phyloP scores from a whole-genome alignment of 345 rosid species.

The Citrus hindsii region DNA sequence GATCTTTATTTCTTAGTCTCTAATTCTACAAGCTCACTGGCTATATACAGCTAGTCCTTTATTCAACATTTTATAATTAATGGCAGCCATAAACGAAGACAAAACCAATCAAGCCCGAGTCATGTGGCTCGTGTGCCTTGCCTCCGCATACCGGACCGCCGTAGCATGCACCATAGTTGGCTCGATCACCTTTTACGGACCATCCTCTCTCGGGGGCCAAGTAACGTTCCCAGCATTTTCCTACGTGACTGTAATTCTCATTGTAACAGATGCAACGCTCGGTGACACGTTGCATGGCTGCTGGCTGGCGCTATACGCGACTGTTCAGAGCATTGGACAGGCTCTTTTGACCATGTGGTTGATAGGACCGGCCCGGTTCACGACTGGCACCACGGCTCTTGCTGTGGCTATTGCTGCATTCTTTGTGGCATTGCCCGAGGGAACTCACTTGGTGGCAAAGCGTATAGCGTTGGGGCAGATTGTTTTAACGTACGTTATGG shows the following conservation, averaged over 20 bases:
- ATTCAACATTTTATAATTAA: too few species aligned
- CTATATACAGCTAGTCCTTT: too few species aligned
- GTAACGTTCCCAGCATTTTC: constrained; percentile 74
- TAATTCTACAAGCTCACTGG: too few species aligned
- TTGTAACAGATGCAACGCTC: constrained; percentile 66
- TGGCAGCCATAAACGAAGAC: not conserved
- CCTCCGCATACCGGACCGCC: constrained; percentile 66
- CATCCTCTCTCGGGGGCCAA: constrained; percentile 33
- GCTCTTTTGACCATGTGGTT: constrained; percentile 60
- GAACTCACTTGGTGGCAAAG: constrained; percentile 60
- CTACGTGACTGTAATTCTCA: constrained; percentile 59
- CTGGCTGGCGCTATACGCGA: constrained; percentile 78
- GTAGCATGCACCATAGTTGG: constrained; percentile 79
- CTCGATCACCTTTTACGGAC: constrained; percentile 59
- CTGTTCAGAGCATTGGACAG: constrained; percentile 61
- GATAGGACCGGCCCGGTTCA: constrained; percentile 62
- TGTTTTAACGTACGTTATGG: constrained; percentile 57
- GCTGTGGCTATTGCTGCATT: constrained; percentile 58
- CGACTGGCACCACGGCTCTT: constrained; percentile 41
- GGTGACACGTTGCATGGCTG: constrained; percentile 67
- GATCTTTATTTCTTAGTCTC: too few species aligned
- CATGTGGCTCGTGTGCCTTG: constrained; percentile 54
- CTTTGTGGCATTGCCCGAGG: constrained; percentile 53
- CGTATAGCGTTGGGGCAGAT: constrained; percentile 77
- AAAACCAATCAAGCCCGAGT: constrained; percentile 37